Evolutionary conservation across 352 stramenopile species (phyloP).

Genomic region (Phytophthora boehmeriae): DNA sequence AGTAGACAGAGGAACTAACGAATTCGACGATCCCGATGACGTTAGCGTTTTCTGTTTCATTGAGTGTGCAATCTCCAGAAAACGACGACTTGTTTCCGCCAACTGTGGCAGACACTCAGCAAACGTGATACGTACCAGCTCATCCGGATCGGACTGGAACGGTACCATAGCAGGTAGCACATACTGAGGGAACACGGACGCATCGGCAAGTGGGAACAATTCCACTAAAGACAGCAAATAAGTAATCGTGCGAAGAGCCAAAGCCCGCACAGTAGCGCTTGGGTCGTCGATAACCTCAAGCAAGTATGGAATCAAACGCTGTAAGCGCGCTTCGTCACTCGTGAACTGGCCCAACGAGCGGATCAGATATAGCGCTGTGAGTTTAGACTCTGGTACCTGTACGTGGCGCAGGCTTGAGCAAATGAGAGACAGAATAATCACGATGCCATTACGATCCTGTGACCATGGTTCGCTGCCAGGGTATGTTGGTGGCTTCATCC

Average conservation of each 20-base stretch:
- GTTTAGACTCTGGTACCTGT: slow-evolving; percentile 84
- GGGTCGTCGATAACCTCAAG: slow-evolving; percentile 94
- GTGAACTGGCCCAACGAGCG: slow-evolving; percentile 88
- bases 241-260: slow-evolving; percentile 90
- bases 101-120: slow-evolving; percentile 93
- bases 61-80: slow-evolving; percentile 93
- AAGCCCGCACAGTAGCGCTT: slow-evolving; percentile 88
- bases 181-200: slow-evolving; percentile 97
- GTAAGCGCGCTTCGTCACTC: slow-evolving; percentile 94
- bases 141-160: slow-evolving; percentile 90
- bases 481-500: slow-evolving; percentile 26
- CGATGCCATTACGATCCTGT: slow-evolving; percentile 79
- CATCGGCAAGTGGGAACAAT: slow-evolving; percentile 94
- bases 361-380: slow-evolving; percentile 93
- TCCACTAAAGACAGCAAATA: slow-evolving; percentile 91
- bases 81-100: slow-evolving; percentile 92
- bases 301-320: slow-evolving; percentile 94
- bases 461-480: slow-evolving; percentile 39
- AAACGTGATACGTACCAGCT: slow-evolving; percentile 96
- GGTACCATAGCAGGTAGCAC: slow-evolving; percentile 93
- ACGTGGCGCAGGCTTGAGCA: slow-evolving; percentile 86
- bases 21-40: slow-evolving; percentile 43
- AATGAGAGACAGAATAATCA: slow-evolving; percentile 87
- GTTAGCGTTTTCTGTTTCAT: slow-evolving; percentile 80
- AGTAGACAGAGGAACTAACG: slow-evolving; percentile 42